phyloP scores from a whole-genome alignment of 2,329 filamentous ascomycete genomes.

The Colletotrichum tabaci region DNA sequence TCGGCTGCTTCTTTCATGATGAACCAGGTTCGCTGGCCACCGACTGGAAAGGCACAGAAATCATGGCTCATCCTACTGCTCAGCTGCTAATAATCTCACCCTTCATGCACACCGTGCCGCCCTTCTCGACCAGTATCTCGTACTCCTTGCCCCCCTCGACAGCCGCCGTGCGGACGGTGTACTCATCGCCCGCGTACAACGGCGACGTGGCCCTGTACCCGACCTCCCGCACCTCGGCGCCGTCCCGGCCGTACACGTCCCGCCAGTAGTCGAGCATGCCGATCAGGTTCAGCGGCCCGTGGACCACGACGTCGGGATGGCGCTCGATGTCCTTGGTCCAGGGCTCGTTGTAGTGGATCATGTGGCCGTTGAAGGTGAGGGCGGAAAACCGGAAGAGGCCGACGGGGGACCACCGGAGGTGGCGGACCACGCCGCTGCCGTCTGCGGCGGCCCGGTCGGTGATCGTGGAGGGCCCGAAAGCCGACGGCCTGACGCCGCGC shows the following conservation, averaged over 20 bases:
- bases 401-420: conserved; percentile 60
- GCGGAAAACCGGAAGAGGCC: conserved; percentile 86
- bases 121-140: conserved; percentile 64
- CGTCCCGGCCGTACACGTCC: conserved; percentile 59
- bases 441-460: neutral
- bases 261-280: conserved; percentile 78
- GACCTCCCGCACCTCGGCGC: conserved; percentile 55
- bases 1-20: too few species aligned
- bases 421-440: conserved; percentile 47
- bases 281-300: conserved; percentile 84
- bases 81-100: conserved; percentile 45
- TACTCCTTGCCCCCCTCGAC: conserved; percentile 52
- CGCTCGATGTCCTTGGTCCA: conserved; percentile 78
- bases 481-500: neutral
- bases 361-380: conserved; percentile 88
- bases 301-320: conserved; percentile 81
- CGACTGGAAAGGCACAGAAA: too few species aligned
- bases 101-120: conserved; percentile 54
- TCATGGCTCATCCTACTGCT: neutral
- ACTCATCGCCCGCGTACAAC: conserved; percentile 76
- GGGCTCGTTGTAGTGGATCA: conserved; percentile 82
- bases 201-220: conserved; percentile 80
- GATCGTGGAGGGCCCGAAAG: conserved; percentile 16
- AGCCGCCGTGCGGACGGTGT: conserved; percentile 71
- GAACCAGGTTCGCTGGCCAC: too few species aligned